phyloP scores from a whole-genome alignment of 495 filamentous ascomycete species.

The Mycothermus thermophilus region DNA sequence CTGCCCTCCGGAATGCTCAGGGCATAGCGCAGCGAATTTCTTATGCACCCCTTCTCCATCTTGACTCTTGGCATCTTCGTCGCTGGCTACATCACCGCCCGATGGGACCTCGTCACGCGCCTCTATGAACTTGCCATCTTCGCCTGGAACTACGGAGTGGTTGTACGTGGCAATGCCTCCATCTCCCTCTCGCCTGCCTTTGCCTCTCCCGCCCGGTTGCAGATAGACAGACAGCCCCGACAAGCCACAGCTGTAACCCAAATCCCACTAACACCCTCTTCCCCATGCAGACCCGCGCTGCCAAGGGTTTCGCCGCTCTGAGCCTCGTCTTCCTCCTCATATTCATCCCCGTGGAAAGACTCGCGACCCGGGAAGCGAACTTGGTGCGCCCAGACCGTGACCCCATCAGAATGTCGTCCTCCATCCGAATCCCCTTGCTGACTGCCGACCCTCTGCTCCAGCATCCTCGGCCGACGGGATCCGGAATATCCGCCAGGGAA shows the following conservation, averaged over 20 bases:
- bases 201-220: too few relatives aligned
- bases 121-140: slow-evolving; percentile 93
- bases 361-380: slow-evolving; percentile 31
- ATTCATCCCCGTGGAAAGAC: slow-evolving; percentile 33
- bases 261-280: neutral
- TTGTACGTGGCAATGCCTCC: slow-evolving; percentile 47
- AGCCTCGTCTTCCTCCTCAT: slow-evolving; percentile 30
- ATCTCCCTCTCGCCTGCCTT: neutral
- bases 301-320: slow-evolving; percentile 29
- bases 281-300: slow-evolving; percentile 25
- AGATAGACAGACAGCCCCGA: too few relatives aligned
- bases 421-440: slow-evolving; percentile 8
- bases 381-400: slow-evolving; percentile 32
- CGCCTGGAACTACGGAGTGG: slow-evolving; percentile 96
- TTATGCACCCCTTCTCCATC: slow-evolving; percentile 94
- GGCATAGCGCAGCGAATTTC: slow-evolving; percentile 24
- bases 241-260: neutral
- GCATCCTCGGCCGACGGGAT: slow-evolving; percentile 72
- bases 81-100: slow-evolving; percentile 96
- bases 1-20: slow-evolving; percentile 17
- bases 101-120: slow-evolving; percentile 93
- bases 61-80: slow-evolving; percentile 94
- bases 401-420: too few relatives aligned
- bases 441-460: slow-evolving; percentile 20
- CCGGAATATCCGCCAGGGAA: slow-evolving; percentile 87